phyloP scores from a whole-genome alignment of 1,284 basidiomycete genomes.

The Anthracocystis walkeri region DNA sequence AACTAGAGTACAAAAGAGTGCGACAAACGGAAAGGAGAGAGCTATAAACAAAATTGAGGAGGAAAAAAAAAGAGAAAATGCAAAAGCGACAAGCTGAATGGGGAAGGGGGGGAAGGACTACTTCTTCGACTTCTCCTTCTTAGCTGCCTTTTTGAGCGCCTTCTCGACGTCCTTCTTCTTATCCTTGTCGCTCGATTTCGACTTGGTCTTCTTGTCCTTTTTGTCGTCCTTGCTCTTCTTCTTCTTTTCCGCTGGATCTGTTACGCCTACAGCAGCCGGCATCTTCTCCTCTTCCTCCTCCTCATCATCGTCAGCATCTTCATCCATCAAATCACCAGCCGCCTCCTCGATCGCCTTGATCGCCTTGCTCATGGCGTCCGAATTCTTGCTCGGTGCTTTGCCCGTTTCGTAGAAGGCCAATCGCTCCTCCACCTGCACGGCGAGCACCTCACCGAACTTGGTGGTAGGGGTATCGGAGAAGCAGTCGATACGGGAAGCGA shows the following conservation, averaged over 20 bases:
- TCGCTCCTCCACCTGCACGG: conserved; percentile 94
- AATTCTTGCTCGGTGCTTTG: conserved; percentile 66
- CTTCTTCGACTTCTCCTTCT: conserved; percentile 53
- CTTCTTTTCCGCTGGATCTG: conserved; percentile 58
- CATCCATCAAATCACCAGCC: conserved; percentile 78
- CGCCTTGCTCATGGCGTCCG: conserved; percentile 80
- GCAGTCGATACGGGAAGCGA: conserved; percentile 97
- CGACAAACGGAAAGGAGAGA: too few relatives aligned
- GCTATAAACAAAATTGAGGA: conserved; percentile 18
- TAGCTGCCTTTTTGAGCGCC: conserved; percentile 64
- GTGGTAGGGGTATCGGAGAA: conserved; percentile 86
- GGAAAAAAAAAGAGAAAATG: not conserved
- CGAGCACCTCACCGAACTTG: conserved; percentile 94
- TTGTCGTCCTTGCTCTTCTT: conserved; percentile 76
- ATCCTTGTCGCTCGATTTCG: conserved; percentile 50
- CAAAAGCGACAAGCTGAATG: not conserved
- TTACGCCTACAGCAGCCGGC: conserved; percentile 68
- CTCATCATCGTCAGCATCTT: conserved; percentile 75
- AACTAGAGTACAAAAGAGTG: not conserved
- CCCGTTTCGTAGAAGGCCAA: conserved; percentile 86
- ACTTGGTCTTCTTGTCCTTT: conserved; percentile 77
- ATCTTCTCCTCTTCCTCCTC: conserved; percentile 74
- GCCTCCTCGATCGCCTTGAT: conserved; percentile 81
- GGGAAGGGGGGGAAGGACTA: not conserved
- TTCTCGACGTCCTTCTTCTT: conserved; percentile 57